Base-by-base conservation (phyloP, 2,329 filamentous ascomycete genomes). In the Zymoseptoria crescenta region DNA sequence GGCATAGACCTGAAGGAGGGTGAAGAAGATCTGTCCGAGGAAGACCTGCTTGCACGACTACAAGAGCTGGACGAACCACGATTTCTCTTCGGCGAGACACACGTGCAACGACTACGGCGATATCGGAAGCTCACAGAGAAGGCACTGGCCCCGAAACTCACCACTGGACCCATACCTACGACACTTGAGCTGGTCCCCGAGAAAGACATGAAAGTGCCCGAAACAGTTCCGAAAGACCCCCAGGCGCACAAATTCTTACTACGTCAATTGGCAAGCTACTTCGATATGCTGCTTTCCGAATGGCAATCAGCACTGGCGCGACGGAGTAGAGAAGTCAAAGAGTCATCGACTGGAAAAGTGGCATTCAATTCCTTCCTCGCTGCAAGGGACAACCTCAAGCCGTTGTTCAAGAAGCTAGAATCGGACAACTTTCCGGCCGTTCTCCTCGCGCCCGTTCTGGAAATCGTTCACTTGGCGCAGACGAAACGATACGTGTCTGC, bases 401-500 rank as follows among this genome's bases (percentile, higher is more conserved):
- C 94, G 3, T 79, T 99, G 20, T 96, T 97, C 75, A 87, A 88
- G 59, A 91, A 91, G 69, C 86, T 99, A 62, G 93, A 97, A 73
- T 86, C 87, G 63, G 84, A 81, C 21, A 88, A 92, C 57, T 87
- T 94, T 64, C 85, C 92, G 64, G 85, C 85, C 45, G 83, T 96
- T 3, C 62, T 72, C 8, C 79, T 97, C 27, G 83, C 87, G 59
- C 89, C 92, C 20, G 83, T 99, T 8, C 84, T 96, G 13, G 91
- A 96, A 75, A 96, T 99, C 66, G 92, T 96, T 29, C 83, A 89
- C 69, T 89, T 91, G 27, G 91, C 93, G 3, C 94, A 99, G 75
- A 87, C 91, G 71, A 83, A 91, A 60, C 85, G 90, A 63, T 99
- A 99, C 71, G 93, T 99, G 52, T 89, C 96, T 75, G 94, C 94